Conservation (phyloP, 345 rosid genomes). For the Camelina laxa region DNA sequence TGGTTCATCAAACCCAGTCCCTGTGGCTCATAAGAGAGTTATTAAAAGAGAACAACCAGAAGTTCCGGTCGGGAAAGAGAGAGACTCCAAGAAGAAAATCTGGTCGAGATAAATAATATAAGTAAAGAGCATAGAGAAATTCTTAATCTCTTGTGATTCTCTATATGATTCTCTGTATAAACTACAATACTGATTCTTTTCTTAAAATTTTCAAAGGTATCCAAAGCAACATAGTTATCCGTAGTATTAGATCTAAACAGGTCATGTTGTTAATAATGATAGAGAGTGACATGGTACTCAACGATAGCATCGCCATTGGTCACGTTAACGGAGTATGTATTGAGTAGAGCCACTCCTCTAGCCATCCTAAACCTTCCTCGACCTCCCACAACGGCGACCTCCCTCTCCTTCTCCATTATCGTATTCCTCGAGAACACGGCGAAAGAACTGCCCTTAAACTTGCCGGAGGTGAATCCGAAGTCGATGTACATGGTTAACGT, state of each 20-base stretch:
- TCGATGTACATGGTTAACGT: conserved; percentile 8
- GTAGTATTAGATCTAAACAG: neutral
- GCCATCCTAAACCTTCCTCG: conserved; percentile 59
- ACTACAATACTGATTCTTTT: neutral
- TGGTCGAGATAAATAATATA: conserved; percentile 59
- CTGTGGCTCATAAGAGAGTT: conserved; percentile 55
- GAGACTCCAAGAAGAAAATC: conserved; percentile 73
- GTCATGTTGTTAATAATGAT: conserved; percentile 40
- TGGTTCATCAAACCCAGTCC: conserved; percentile 41
- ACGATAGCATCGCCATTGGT: conserved; percentile 50
- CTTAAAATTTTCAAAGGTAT: neutral
- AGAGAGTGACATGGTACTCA: conserved; percentile 48
- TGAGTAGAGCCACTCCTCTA: conserved; percentile 46
- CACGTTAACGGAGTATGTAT: conserved; percentile 38
- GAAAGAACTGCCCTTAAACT: conserved; percentile 59
- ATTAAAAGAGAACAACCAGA: conserved; percentile 59
- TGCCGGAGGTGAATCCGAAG: conserved; percentile 49
- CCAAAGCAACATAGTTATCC: neutral
- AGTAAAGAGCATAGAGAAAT: conserved; percentile 15
- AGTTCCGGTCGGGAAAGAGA: conserved; percentile 58
- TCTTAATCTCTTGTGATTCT: conserved; percentile 7
- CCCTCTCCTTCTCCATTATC: conserved; percentile 44
- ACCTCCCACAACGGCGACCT: conserved; percentile 59
- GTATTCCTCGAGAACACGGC: conserved; percentile 54
- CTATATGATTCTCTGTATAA: neutral